Conservation (phyloP, 2,329 filamentous ascomycete species). For the Colletotrichum sp. region DNA sequence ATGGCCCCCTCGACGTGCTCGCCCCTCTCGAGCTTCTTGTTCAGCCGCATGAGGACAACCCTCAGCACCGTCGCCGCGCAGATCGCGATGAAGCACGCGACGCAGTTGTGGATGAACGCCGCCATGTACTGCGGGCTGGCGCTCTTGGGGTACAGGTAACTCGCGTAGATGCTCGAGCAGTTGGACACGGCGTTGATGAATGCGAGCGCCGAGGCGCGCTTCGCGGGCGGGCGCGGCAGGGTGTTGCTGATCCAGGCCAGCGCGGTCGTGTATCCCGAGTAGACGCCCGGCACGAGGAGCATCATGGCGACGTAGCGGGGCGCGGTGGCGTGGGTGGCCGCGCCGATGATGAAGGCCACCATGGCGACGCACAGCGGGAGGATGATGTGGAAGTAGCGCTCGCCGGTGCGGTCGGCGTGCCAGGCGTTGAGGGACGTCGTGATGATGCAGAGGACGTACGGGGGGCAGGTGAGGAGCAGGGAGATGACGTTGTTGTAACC, state of each 20-base stretch:
- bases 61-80: slow-evolving; percentile 66
- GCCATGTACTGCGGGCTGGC: slow-evolving; percentile 50
- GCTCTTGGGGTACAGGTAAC: slow-evolving; percentile 68
- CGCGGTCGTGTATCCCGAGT: slow-evolving; percentile 61
- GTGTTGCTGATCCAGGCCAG: slow-evolving; percentile 78
- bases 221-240: slow-evolving; percentile 76
- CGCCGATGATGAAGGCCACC: slow-evolving; percentile 70
- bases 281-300: slow-evolving; percentile 44
- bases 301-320: slow-evolving; percentile 61
- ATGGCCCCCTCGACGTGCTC: slow-evolving; percentile 62
- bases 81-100: slow-evolving; percentile 68
- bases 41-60: slow-evolving; percentile 67
- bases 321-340: slow-evolving; percentile 62
- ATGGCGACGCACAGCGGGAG: slow-evolving; percentile 67
- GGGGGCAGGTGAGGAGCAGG: slow-evolving; percentile 68
- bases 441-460: slow-evolving; percentile 67
- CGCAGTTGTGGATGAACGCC: slow-evolving; percentile 73
- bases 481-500: slow-evolving; percentile 66
- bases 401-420: slow-evolving; percentile 74
- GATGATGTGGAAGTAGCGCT: slow-evolving; percentile 73
- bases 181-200: slow-evolving; percentile 72
- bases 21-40: slow-evolving; percentile 72
- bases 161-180: slow-evolving; percentile 63
- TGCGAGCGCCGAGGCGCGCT: slow-evolving; percentile 72
- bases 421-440: slow-evolving; percentile 69